Conservation (phyloP, 2,329 filamentous ascomycete genomes). For the Clarireedia hainanense region DNA sequence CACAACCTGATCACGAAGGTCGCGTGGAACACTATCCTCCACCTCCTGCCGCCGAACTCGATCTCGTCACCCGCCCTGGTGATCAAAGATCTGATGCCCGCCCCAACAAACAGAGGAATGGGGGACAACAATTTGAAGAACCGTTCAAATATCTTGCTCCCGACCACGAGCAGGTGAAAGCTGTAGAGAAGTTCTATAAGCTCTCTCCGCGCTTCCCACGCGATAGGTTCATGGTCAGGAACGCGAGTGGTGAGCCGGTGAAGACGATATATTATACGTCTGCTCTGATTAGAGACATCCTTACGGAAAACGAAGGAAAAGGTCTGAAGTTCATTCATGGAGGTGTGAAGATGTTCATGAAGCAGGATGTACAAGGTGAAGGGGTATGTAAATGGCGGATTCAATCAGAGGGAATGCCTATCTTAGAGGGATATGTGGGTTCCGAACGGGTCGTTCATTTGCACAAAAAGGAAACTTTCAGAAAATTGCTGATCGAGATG, state of each 20-base stretch:
- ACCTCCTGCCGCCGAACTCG: conserved; percentile 27
- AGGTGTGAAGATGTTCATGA: conserved; percentile 98
- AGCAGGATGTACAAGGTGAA: conserved; percentile 82
- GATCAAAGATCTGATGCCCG: conserved; percentile 17
- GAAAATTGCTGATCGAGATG: conserved; percentile 84
- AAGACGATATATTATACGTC: conserved; percentile 98
- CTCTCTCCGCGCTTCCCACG: conserved; percentile 77
- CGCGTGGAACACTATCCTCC: conserved; percentile 30
- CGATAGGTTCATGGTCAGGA: conserved; percentile 93
- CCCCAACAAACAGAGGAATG: conserved; percentile 22
- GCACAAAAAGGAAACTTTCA: conserved; percentile 70
- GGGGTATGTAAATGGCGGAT: conserved; percentile 91
- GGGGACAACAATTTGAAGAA: conserved; percentile 61
- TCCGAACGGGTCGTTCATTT: conserved; percentile 67
- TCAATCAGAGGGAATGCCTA: conserved; percentile 86
- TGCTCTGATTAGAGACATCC: conserved; percentile 73
- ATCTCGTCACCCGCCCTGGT: conserved; percentile 22
- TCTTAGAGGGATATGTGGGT: conserved; percentile 85
- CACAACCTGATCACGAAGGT: conserved; percentile 11
- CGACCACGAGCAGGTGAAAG: conserved; percentile 66
- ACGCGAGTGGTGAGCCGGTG: conserved; percentile 76
- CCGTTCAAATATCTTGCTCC: conserved; percentile 84
- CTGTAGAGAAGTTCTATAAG: conserved; percentile 78
- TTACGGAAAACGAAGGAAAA: conserved; percentile 78
- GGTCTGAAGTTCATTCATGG: conserved; percentile 95